Percentiles rank a stretch among this genome's conserved stretches.
These are phyloP conservation scores for Ophiostoma perfectum DNA, from an alignment of 2,329 filamentous ascomycete species.

Conservation along the genomic window DNA sequence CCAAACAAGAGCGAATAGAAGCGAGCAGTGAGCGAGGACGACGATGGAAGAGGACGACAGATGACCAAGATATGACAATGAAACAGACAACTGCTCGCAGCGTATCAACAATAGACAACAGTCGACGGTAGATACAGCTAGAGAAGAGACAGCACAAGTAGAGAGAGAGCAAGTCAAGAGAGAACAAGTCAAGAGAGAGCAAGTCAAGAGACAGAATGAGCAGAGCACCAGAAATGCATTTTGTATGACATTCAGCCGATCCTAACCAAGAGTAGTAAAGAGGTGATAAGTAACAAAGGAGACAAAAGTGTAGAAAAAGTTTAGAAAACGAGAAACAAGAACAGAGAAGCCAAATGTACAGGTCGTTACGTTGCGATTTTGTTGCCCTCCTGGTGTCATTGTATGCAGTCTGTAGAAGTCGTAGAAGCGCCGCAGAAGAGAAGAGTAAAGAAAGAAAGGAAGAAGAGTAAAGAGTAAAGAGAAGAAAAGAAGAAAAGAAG, in stretches of 20 bases:
- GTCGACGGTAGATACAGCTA: not conserved
- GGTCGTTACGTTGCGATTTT: not conserved
- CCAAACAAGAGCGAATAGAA: too few species aligned
- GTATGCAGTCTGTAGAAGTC: slow-evolving; percentile 5
- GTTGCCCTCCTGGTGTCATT: not conserved
- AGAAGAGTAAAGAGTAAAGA: not conserved
- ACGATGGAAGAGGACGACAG: too few species aligned
- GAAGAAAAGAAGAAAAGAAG: not conserved
- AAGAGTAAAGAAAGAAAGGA: not conserved
- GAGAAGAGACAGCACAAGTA: not conserved
- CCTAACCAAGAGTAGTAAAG: not conserved
- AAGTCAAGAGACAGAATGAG: too few species aligned
- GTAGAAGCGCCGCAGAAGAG: not conserved
- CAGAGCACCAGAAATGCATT: slow-evolving; percentile 5
- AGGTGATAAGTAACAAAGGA: not conserved
- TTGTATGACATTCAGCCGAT: not conserved
- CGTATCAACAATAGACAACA: not conserved
- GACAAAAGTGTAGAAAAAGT: not conserved
- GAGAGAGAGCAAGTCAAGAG: not conserved
- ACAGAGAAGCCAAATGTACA: slow-evolving; percentile 5
- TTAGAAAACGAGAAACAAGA: not conserved
- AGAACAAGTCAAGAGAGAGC: too few species aligned
- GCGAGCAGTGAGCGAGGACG: too few species aligned
- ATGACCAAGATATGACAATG: not conserved
- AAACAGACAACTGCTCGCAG: not conserved